phyloP scores from a whole-genome alignment of 176 grass and related monocot species.

The Echinochloa phyllopogon region DNA sequence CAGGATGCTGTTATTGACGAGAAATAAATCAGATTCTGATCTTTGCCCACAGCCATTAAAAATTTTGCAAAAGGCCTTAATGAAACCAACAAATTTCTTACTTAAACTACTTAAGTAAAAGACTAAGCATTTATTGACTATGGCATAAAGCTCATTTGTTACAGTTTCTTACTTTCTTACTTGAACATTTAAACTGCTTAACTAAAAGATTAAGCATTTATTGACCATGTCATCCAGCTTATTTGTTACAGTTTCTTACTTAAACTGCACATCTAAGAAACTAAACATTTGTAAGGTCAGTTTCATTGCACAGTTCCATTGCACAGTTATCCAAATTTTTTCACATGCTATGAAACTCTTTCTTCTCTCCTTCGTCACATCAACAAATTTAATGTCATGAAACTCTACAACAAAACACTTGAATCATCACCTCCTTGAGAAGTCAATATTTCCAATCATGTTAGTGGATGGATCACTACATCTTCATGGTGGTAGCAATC shows the following conservation, averaged over 20 bases:
- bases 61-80: not conserved
- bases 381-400: too few relatives aligned
- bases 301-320: not conserved
- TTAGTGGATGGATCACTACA: not conserved
- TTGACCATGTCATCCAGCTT: not conserved
- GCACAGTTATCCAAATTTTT: too few relatives aligned
- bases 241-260: not conserved
- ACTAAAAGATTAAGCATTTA: not conserved
- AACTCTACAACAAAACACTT: too few relatives aligned
- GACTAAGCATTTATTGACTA: not conserved
- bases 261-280: constrained; percentile 4
- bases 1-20: too few relatives aligned
- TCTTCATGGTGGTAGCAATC: not conserved
- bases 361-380: too few relatives aligned
- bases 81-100: not conserved
- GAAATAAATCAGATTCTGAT: too few relatives aligned
- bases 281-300: not conserved
- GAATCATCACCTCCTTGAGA: too few relatives aligned
- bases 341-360: too few relatives aligned
- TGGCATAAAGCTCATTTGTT: too few relatives aligned
- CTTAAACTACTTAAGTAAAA: not conserved
- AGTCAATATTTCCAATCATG: too few relatives aligned
- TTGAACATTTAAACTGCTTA: not conserved
- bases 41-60: not conserved
- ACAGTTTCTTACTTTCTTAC: not conserved